These are phyloP conservation scores for Aspergillus sp. DNA, from an alignment of 2,329 filamentous ascomycete species.

Conservation along the genomic window DNA sequence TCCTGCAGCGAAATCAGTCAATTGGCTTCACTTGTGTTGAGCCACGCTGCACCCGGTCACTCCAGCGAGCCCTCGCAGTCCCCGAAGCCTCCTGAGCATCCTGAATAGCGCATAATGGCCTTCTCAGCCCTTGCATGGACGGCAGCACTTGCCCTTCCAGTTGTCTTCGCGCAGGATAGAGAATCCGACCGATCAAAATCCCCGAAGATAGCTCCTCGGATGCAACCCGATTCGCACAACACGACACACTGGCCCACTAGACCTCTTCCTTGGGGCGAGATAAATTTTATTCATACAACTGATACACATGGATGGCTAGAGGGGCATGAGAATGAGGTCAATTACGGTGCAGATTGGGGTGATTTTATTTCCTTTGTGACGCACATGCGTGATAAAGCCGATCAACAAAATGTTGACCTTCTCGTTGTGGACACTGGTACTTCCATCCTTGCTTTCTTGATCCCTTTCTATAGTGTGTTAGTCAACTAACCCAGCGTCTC, in stretches of 20 bases:
- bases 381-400: conserved; percentile 1
- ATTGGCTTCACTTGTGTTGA: no score
- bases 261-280: neutral
- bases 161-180: neutral
- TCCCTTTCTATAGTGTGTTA: no score
- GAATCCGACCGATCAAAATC: neutral
- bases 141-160: neutral
- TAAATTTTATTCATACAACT: conserved; percentile 6
- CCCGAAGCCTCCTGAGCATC: no score
- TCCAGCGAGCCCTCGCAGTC: no score
- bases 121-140: neutral
- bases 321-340: conserved; percentile 1
- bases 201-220: neutral
- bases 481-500: neutral
- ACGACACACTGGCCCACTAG: neutral
- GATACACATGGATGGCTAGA: conserved; percentile 3
- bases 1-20: no score
- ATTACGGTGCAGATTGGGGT: conserved; percentile 6
- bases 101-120: no score
- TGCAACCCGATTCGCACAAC: neutral
- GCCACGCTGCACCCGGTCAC: no score
- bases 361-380: conserved; percentile 1
- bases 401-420: conserved; percentile 1
- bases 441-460: neutral
- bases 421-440: conserved; percentile 6